Percentiles rank a stretch among this genome's conserved stretches.
Conservation (phyloP, 2,329 filamentous ascomycete genomes). For the Apiospora sp. region DNA sequence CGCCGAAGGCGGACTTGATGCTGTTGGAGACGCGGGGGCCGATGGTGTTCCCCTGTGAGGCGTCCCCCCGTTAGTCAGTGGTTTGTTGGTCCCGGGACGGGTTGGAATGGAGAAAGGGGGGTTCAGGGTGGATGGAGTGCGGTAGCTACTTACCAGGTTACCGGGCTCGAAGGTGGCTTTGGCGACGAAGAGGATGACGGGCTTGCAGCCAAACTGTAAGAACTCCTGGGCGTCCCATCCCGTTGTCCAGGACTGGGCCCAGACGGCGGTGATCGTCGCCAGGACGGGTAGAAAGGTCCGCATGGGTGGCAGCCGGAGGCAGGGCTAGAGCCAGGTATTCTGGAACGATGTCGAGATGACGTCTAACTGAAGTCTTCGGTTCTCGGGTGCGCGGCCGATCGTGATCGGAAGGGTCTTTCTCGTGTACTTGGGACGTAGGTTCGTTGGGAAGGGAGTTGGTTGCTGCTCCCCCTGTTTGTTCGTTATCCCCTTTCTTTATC, state of each 20-base stretch:
- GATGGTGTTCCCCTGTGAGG: conserved; percentile 35
- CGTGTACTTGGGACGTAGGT: not conserved
- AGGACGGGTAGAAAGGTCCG: not conserved
- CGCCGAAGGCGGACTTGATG: conserved; percentile 38
- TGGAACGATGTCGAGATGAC: not conserved
- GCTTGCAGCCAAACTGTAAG: conserved; percentile 37
- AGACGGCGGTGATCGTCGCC: not conserved
- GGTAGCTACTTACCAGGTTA: conserved; percentile 33
- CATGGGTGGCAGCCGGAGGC: not conserved
- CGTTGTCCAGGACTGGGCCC: conserved; percentile 35
- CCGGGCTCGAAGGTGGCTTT: conserved; percentile 41
- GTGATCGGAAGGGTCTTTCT: not conserved
- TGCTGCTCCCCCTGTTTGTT: too few relatives aligned
- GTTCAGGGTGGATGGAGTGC: not conserved
- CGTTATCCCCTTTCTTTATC: not conserved
- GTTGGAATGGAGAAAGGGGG: not conserved
- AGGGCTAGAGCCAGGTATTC: not conserved
- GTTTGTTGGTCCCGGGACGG: not conserved
- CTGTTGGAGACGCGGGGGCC: conserved; percentile 38
- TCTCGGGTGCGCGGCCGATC: not conserved
- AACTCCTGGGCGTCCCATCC: conserved; percentile 38
- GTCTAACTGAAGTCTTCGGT: not conserved
- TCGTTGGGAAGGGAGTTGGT: not conserved
- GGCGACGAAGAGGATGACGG: conserved; percentile 40
- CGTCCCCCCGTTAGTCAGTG: not conserved